Conservation (phyloP, 345 rosid genomes). For the Toxicodendron radicans region DNA sequence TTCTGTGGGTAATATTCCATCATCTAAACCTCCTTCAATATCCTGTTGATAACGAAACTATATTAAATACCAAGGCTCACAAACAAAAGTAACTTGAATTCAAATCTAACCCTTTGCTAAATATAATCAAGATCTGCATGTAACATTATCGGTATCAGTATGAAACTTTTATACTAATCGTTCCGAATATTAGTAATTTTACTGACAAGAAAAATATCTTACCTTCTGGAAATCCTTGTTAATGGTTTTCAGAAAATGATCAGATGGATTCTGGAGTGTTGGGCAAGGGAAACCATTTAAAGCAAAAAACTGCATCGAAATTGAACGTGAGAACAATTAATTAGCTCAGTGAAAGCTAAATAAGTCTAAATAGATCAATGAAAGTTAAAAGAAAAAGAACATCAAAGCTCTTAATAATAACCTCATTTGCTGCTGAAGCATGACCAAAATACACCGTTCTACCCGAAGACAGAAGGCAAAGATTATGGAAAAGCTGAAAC, state of each 20-base stretch:
- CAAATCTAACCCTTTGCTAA: no score
- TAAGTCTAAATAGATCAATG: no score
- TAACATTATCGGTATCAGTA: no score
- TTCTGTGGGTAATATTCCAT: constrained; percentile 28
- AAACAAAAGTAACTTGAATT: no score
- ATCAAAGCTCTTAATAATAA: background rate
- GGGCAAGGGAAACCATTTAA: constrained; percentile 51
- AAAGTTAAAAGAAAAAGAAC: no score
- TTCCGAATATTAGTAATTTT: no score
- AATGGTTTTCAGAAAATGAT: constrained; percentile 48
- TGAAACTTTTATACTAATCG: no score
- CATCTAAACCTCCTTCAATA: constrained; percentile 34
- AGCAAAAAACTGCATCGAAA: constrained; percentile 43
- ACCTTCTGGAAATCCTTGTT: constrained; percentile 51
- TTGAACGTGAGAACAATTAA: background rate
- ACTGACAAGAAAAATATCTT: background rate
- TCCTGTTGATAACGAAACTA: constrained; percentile 28
- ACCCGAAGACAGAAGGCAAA: constrained; percentile 54
- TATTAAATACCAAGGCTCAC: background rate
- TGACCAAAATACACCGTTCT: constrained; percentile 53
- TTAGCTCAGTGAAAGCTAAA: background rate
- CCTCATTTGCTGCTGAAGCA: constrained; percentile 36
- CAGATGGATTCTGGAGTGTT: constrained; percentile 42
- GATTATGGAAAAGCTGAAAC: constrained; percentile 45
- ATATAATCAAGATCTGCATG: no score